phyloP scores from a whole-genome alignment of 208 protist species.

The Crithidia sp. region DNA sequence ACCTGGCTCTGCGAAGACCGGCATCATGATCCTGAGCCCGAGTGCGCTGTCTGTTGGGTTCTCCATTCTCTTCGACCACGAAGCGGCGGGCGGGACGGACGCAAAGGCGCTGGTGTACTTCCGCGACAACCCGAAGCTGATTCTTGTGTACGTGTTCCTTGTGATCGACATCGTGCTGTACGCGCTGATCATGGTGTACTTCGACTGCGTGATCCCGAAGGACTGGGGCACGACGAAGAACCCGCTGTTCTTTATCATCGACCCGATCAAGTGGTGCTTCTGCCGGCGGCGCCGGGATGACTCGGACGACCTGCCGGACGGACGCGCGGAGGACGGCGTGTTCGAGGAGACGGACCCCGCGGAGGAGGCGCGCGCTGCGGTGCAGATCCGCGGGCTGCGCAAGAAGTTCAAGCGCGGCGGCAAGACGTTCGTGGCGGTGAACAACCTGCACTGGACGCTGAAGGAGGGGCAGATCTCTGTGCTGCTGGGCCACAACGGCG shows the following conservation, averaged over 20 bases:
- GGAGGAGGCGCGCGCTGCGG: constrained; percentile 1
- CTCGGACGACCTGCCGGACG: constrained; percentile 27
- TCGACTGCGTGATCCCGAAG: constrained; percentile 73
- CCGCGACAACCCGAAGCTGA: constrained; percentile 36
- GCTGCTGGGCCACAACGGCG: constrained; percentile 83
- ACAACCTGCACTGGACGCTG: constrained; percentile 70
- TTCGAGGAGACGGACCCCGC: constrained; percentile 21
- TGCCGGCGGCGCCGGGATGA: constrained; percentile 37
- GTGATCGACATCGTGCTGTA: constrained; percentile 62
- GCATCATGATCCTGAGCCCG: constrained; percentile 41
- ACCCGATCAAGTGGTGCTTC: constrained; percentile 40
- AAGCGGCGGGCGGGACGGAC: constrained; percentile 24
- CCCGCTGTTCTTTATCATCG: constrained; percentile 71
- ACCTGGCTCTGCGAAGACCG: constrained; percentile 14
- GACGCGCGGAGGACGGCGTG: constrained; percentile 26
- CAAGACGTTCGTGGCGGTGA: constrained; percentile 65
- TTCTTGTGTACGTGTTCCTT: constrained; percentile 30
- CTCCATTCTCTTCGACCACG: constrained; percentile 28
- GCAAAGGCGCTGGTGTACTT: constrained; percentile 24
- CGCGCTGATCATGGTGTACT: constrained; percentile 66
- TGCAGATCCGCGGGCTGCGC: constrained; percentile 30
- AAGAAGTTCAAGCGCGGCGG: constrained; percentile 40
- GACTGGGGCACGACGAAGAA: constrained; percentile 62
- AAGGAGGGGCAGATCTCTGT: constrained; percentile 65
- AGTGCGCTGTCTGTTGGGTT: constrained; percentile 34